Evolutionary conservation across 305 asterid genomes (phyloP).

Genomic region (Fraxinus floribunda): DNA sequence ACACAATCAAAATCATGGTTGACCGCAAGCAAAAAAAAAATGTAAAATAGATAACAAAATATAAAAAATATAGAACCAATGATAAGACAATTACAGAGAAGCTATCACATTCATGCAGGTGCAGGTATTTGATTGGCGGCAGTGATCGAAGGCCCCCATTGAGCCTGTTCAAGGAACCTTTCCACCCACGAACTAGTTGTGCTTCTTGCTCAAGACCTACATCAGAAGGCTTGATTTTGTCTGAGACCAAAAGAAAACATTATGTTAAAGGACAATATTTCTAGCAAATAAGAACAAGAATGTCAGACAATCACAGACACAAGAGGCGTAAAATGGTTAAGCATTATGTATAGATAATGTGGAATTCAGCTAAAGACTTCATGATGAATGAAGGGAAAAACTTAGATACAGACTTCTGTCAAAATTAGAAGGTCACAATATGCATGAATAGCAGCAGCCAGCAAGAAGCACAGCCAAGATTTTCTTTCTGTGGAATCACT

Average conservation of each 20-base stretch:
- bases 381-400: not conserved
- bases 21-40: conserved; percentile 13
- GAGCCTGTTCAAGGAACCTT: conserved; percentile 45
- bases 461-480: not conserved
- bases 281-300: conserved; percentile 11
- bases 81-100: conserved; percentile 63
- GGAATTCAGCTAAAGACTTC: not conserved
- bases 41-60: not conserved
- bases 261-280: conserved; percentile 24
- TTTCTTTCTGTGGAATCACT: not conserved
- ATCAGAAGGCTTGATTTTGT: conserved; percentile 96
- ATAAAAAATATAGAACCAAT: conserved; percentile 18
- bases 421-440: not conserved
- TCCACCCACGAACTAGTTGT: conserved; percentile 76
- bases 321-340: not conserved
- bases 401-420: not conserved
- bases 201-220: conserved; percentile 98
- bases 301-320: not conserved
- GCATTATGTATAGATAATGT: not conserved
- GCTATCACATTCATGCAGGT: conserved; percentile 79
- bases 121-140: conserved; percentile 82
- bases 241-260: conserved; percentile 44
- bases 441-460: not conserved
- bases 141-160: conserved; percentile 50
- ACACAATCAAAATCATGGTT: not conserved